Evolutionary conservation across 768 basidiomycete species (phyloP).

Genomic region (Rubroboletus pulcherrimus): DNA sequence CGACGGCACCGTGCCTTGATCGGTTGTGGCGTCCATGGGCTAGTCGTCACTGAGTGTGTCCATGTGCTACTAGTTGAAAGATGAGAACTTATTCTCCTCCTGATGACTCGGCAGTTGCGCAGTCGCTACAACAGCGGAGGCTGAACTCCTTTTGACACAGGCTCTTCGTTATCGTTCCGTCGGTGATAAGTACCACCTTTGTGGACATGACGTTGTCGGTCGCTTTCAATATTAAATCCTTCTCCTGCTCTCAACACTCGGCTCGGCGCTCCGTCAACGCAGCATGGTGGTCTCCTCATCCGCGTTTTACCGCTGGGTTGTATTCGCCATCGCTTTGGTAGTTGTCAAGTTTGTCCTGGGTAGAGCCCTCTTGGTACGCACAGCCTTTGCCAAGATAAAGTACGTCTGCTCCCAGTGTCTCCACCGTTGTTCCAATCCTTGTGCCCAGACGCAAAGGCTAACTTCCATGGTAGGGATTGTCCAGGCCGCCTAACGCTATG

Average conservation of each 20-base stretch:
- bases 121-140: background rate
- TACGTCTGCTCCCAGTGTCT: background rate
- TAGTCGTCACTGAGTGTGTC: too few relatives aligned
- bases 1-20: too few relatives aligned
- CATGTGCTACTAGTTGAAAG: too few relatives aligned
- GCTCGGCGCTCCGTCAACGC: background rate
- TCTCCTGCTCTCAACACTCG: too few relatives aligned
- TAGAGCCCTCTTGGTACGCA: constrained; percentile 3
- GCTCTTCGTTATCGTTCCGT: background rate
- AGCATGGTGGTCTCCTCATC: constrained; percentile 5
- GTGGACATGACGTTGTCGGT: background rate
- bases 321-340: constrained; percentile 1
- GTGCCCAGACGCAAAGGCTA: background rate
- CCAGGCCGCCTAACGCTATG: constrained; percentile 23
- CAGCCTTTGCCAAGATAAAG: constrained; percentile 19
- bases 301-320: constrained; percentile 7
- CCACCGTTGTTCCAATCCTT: background rate
- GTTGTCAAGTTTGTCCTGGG: constrained; percentile 5
- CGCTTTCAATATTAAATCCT: background rate
- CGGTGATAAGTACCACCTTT: background rate
- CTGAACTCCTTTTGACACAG: background rate
- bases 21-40: too few relatives aligned
- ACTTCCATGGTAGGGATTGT: constrained; percentile 6
- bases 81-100: background rate
- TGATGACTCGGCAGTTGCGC: background rate